Conservation (phyloP, 75 land plant genomes). For the Picea glauca region DNA sequence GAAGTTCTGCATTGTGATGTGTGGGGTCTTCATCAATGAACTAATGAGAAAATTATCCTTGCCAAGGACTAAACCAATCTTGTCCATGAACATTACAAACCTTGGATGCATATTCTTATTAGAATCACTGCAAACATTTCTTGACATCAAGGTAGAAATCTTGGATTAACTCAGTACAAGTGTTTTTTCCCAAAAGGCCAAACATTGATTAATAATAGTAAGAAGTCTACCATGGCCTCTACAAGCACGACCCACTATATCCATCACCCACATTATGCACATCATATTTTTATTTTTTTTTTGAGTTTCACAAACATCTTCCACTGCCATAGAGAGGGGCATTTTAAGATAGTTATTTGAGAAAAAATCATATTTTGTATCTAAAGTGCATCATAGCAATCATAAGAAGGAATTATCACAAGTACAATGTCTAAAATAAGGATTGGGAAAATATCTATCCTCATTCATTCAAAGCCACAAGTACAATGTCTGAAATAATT, state of each 20-base stretch:
- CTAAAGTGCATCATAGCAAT: no score
- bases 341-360: no score
- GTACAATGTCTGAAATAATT: no score
- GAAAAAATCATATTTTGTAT: no score
- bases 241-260: conserved; percentile 35
- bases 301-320: conserved; percentile 9
- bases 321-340: neutral
- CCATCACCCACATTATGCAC: conserved; percentile 51
- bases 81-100: conserved; percentile 56
- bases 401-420: no score
- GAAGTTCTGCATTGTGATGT: neutral
- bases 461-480: no score
- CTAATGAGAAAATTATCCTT: conserved; percentile 40
- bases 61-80: conserved; percentile 53
- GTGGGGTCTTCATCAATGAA: conserved; percentile 1
- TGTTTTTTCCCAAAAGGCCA: no score
- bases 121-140: conserved; percentile 1
- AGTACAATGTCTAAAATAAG: neutral
- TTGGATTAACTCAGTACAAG: neutral
- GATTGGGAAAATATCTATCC: neutral
- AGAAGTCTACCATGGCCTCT: conserved; percentile 9
- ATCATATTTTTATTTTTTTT: conserved; percentile 13
- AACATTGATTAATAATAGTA: no score
- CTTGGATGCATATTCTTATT: conserved; percentile 40
- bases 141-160: neutral